phyloP scores from a whole-genome alignment of 2,329 filamentous ascomycete species.

The Arachnopeziza araneosa region DNA sequence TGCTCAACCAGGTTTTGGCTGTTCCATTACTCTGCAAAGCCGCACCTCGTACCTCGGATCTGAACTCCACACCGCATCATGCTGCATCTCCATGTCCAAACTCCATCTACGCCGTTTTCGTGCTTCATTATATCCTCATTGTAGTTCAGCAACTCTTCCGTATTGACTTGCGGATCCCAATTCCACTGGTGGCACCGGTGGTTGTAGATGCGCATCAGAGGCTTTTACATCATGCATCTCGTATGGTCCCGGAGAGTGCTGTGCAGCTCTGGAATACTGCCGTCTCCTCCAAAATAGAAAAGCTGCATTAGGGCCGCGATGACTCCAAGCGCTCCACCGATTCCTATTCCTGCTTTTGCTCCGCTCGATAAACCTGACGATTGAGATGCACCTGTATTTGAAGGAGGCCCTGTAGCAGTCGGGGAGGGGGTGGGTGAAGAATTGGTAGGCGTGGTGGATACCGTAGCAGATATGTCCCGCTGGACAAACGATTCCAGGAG shows the following conservation, averaged over 20 bases:
- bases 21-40: too few relatives aligned
- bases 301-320: not conserved
- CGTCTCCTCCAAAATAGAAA: slow-evolving; percentile 40
- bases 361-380: not conserved
- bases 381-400: not conserved
- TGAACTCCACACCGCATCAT: too few relatives aligned
- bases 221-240: not conserved
- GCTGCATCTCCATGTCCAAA: too few relatives aligned
- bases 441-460: not conserved
- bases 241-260: slow-evolving; percentile 39
- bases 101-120: too few relatives aligned
- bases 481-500: slow-evolving; percentile 4
- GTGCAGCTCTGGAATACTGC: slow-evolving; percentile 34
- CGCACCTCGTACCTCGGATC: too few relatives aligned
- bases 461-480: not conserved
- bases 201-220: not conserved
- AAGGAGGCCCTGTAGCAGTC: not conserved
- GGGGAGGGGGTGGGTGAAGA: not conserved
- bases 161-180: not conserved
- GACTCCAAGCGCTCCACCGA: not conserved
- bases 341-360: not conserved
- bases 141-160: not conserved
- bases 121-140: not conserved
- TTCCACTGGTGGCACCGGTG: not conserved
- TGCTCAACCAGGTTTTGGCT: too few relatives aligned